Percentiles rank a stretch among this genome's conserved stretches.
Conservation (phyloP, 768 basidiomycete genomes). For the Guyanaporus albipodus region DNA sequence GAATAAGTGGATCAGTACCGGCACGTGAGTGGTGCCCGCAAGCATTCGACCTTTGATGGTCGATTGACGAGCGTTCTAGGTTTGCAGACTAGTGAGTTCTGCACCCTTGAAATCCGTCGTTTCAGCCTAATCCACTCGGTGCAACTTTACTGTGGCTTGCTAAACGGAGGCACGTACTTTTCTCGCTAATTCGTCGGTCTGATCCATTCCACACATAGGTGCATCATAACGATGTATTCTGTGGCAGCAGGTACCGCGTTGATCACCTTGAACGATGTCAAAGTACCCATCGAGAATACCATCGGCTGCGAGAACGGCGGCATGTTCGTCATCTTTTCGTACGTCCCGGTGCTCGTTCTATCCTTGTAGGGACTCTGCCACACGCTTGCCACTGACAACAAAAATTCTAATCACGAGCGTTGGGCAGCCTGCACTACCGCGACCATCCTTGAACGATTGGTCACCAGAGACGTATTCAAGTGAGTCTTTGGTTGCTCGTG, state of each 20-base stretch:
- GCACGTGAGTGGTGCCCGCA: not conserved
- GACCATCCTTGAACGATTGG: constrained; percentile 43
- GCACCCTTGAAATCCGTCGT: not conserved
- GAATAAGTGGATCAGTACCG: constrained; percentile 3
- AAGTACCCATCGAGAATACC: constrained; percentile 1
- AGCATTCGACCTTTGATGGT: no score
- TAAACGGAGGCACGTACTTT: not conserved
- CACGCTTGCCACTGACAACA: constrained; percentile 10
- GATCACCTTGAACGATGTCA: not conserved
- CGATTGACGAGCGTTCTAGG: not conserved
- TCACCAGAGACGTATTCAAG: constrained; percentile 78
- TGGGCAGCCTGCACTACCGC: constrained; percentile 69
- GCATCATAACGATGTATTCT: constrained; percentile 1
- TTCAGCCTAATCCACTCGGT: not conserved
- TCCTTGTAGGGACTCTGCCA: not conserved
- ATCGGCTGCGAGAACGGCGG: not conserved
- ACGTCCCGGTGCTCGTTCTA: not conserved
- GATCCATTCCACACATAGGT: not conserved
- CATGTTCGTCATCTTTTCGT: constrained; percentile 49
- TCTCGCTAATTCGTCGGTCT: not conserved
- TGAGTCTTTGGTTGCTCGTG: constrained; percentile 37
- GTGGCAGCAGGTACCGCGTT: not conserved
- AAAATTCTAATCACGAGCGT: constrained; percentile 68
- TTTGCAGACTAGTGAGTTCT: not conserved
- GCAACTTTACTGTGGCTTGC: not conserved